Evolutionary conservation across 495 filamentous ascomycete species (phyloP).

Genomic region (Aspergillus coremiiformis): DNA sequence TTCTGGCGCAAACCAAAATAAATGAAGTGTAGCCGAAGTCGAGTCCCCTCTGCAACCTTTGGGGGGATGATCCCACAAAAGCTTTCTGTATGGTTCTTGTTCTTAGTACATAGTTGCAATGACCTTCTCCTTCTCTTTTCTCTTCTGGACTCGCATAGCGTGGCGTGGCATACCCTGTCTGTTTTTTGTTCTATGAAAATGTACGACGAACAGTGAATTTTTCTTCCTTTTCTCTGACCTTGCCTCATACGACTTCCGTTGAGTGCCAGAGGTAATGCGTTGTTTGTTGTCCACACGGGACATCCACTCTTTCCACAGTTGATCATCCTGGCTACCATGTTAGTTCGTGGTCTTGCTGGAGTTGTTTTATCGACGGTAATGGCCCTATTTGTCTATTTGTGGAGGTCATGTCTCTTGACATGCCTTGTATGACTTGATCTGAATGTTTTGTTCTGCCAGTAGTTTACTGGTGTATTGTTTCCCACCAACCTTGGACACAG

Average conservation of each 20-base stretch:
- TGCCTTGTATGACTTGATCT: constrained; percentile 5
- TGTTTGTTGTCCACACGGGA: constrained; percentile 7
- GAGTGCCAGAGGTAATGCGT: constrained; percentile 3
- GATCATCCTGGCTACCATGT: background rate
- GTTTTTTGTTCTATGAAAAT: constrained; percentile 25
- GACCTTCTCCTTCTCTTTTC: constrained; percentile 19
- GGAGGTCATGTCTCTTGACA: background rate
- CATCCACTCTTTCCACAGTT: constrained; percentile 2
- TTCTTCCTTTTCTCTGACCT: constrained; percentile 4
- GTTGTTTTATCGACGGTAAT: background rate
- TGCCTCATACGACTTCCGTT: background rate
- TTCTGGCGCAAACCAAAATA: constrained; percentile 80
- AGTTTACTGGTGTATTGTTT: background rate
- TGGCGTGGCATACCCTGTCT: constrained; percentile 46
- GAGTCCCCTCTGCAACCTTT: background rate
- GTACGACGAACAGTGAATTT: constrained; percentile 28
- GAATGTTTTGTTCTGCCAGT: background rate
- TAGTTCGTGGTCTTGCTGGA: background rate
- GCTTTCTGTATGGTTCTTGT: constrained; percentile 12
- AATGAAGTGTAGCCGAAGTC: background rate
- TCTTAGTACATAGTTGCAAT: constrained; percentile 40
- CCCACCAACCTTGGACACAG: background rate
- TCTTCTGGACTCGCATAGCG: constrained; percentile 38
- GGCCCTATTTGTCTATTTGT: background rate
- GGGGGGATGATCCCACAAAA: constrained; percentile 4